Conservation (phyloP, 331 rosid genomes). For the Spiraea crenata region DNA sequence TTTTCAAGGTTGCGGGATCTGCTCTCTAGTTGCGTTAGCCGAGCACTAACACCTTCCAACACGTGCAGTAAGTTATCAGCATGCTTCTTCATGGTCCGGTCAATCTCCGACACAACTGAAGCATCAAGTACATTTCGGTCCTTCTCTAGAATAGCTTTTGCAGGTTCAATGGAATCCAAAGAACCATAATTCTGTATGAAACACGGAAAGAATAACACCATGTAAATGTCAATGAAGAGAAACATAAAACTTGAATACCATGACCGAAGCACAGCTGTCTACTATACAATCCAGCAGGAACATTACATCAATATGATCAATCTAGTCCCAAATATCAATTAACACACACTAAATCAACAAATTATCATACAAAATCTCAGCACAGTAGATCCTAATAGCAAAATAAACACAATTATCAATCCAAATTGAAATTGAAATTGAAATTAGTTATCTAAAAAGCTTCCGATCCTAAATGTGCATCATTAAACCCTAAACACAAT, state of each 20-base stretch:
- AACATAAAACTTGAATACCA: not conserved
- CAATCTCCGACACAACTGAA: conserved; percentile 65
- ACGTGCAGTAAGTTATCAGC: conserved; percentile 65
- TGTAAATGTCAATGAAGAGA: conserved; percentile 13
- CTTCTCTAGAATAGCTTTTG: conserved; percentile 50
- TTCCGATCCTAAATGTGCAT: too few species aligned
- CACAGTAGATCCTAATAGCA: not conserved
- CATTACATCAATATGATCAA: not conserved
- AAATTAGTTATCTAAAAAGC: not conserved
- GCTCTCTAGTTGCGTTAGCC: conserved; percentile 77
- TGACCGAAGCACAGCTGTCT: not conserved
- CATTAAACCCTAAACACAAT: too few species aligned
- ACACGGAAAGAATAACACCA: conserved; percentile 17
- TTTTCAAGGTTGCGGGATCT: conserved; percentile 70
- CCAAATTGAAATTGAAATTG: not conserved
- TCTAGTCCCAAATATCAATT: not conserved
- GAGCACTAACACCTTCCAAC: conserved; percentile 80
- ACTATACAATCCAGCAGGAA: not conserved
- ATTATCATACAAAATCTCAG: not conserved
- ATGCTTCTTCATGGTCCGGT: conserved; percentile 69
- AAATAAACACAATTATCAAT: not conserved
- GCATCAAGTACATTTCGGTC: conserved; percentile 47
- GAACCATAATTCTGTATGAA: conserved; percentile 63
- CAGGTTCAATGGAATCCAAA: conserved; percentile 65
- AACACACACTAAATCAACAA: not conserved